Evolutionary conservation across 352 stramenopile species (phyloP).

Genomic region (Aphanomyces astaci): DNA sequence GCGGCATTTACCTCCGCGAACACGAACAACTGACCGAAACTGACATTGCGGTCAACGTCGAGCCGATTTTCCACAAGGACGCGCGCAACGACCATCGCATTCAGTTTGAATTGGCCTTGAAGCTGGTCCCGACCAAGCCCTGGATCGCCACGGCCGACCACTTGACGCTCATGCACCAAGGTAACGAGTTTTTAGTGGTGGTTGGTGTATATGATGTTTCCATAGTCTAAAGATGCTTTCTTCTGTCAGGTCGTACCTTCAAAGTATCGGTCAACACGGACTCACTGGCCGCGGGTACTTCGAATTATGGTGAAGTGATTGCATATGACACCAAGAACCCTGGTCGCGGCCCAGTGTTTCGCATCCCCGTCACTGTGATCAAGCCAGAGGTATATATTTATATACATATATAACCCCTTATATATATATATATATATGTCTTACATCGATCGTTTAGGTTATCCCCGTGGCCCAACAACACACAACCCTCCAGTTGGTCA

Average conservation of each 20-base stretch:
- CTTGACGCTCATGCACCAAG: slow-evolving; percentile 81
- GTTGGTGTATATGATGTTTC: background rate
- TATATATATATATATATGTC: background rate
- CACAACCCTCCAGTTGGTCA: slow-evolving; percentile 14
- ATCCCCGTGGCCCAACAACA: slow-evolving; percentile 1
- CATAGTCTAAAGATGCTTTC: no score
- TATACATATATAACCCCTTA: background rate
- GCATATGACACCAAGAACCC: slow-evolving; percentile 64
- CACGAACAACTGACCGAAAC: slow-evolving; percentile 62
- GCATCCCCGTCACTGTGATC: slow-evolving; percentile 86
- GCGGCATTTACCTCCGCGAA: slow-evolving; percentile 81
- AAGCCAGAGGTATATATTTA: slow-evolving; percentile 51
- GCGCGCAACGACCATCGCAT: slow-evolving; percentile 72
- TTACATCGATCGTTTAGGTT: background rate
- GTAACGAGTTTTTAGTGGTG: background rate
- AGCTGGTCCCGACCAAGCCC: slow-evolving; percentile 62
- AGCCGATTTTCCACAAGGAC: slow-evolving; percentile 83
- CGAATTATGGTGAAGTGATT: slow-evolving; percentile 55
- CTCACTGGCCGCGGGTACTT: slow-evolving; percentile 46
- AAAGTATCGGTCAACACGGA: slow-evolving; percentile 86
- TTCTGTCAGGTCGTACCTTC: slow-evolving; percentile 60
- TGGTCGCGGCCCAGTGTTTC: slow-evolving; percentile 71
- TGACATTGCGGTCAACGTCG: slow-evolving; percentile 77
- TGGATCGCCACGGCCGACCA: slow-evolving; percentile 85
- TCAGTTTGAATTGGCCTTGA: slow-evolving; percentile 83